These are phyloP conservation scores for Solanum commersonii DNA, from an alignment of 257 asterid genomes.

Conservation along the genomic window DNA sequence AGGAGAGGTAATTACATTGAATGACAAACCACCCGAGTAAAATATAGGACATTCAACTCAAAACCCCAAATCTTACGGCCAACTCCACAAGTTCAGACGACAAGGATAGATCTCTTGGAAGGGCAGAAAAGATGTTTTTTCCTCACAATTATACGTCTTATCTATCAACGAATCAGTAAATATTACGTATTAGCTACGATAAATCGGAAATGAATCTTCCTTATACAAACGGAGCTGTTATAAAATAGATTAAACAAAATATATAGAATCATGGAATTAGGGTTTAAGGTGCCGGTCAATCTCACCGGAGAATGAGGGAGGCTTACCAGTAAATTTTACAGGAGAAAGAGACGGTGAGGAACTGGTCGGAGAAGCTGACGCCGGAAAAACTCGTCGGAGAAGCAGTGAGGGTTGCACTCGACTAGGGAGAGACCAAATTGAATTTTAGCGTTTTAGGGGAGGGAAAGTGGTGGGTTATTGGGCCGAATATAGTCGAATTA, in stretches of 20 bases:
- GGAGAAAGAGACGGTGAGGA: not conserved
- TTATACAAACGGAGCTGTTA: not conserved
- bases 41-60: not conserved
- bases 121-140: not conserved
- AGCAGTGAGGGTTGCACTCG: not conserved
- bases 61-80: not conserved
- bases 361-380: not conserved
- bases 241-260: not conserved
- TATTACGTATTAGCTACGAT: not conserved
- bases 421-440: not conserved
- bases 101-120: not conserved
- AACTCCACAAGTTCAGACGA: not conserved
- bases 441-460: not conserved
- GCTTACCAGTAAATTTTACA: not conserved
- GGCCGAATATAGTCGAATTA: not conserved
- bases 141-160: not conserved
- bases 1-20: not conserved
- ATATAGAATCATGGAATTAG: not conserved
- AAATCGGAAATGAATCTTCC: not conserved
- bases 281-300: not conserved
- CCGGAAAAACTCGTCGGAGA: not conserved
- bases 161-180: not conserved
- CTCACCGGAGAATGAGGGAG: not conserved
- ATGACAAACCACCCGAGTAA: not conserved
- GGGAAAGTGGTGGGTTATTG: not conserved